A percentile compares a stretch with the other conserved stretches of the same genome.
Evolutionary conservation across 140 eudicot species (phyloP).

Genomic region (Anethum foeniculum): DNA sequence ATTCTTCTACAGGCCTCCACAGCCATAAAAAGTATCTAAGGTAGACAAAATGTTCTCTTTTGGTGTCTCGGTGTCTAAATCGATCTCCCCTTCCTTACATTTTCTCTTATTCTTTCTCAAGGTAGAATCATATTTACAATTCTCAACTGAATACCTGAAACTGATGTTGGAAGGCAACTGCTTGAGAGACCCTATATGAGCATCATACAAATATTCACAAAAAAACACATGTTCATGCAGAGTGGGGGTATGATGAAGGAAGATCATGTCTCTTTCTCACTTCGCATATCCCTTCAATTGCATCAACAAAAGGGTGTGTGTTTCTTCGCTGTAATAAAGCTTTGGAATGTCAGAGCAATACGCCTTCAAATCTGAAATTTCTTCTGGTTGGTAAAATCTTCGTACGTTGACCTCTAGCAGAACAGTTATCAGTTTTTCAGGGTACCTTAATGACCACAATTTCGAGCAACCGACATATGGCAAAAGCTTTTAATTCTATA

Average conservation of each 20-base stretch:
- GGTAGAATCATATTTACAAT: conserved; percentile 15
- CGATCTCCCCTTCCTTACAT: too few relatives aligned
- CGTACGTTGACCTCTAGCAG: conserved; percentile 36
- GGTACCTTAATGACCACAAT: conserved; percentile 35
- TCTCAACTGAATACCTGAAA: conserved; percentile 24
- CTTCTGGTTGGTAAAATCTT: conserved; percentile 70
- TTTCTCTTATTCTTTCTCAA: conserved; percentile 35
- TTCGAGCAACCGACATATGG: conserved; percentile 60
- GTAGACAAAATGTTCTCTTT: too few relatives aligned
- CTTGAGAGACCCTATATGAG: conserved; percentile 39
- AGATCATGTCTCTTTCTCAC: conserved; percentile 42
- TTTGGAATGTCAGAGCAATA: conserved; percentile 68
- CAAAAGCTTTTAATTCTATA: conserved; percentile 79
- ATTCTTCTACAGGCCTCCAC: conserved; percentile 74
- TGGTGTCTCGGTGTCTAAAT: too few relatives aligned
- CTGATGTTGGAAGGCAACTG: conserved; percentile 43
- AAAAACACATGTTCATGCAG: not conserved
- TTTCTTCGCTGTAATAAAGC: conserved; percentile 55
- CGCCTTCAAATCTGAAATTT: conserved; percentile 58
- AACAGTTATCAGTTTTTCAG: conserved; percentile 26
- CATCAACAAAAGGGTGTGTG: conserved; percentile 22
- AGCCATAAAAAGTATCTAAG: conserved; percentile 45
- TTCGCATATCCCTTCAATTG: conserved; percentile 54
- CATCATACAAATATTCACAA: conserved; percentile 45
- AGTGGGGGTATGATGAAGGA: conserved; percentile 26